These are phyloP conservation scores for Neurospora sp. DNA, from an alignment of 495 filamentous ascomycete species.

Conservation along the genomic window DNA sequence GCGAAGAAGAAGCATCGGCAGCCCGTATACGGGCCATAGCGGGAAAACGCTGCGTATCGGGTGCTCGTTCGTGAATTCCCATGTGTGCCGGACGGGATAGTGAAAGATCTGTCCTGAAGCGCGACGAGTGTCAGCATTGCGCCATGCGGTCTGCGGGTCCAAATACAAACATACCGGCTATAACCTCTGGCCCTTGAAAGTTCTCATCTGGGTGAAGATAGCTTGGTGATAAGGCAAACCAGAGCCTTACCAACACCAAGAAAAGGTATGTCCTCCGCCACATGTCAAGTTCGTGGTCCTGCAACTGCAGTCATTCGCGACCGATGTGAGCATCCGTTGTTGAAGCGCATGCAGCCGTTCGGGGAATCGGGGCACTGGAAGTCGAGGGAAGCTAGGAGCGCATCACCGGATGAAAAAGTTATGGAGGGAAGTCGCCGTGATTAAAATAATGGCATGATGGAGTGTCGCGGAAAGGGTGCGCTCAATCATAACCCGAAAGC, in stretches of 20 bases:
- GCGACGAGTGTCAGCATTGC: background rate
- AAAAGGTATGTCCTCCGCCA: constrained; percentile 86
- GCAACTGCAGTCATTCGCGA: constrained; percentile 6
- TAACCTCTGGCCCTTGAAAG: constrained; percentile 95
- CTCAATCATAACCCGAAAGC: constrained; percentile 3
- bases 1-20: constrained; percentile 82
- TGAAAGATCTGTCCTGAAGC: constrained; percentile 71
- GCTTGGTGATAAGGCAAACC: constrained; percentile 88
- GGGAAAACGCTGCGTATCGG: constrained; percentile 94
- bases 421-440: background rate
- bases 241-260: constrained; percentile 76
- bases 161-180: constrained; percentile 60
- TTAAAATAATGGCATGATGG: background rate
- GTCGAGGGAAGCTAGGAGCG: background rate
- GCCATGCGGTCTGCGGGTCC: background rate
- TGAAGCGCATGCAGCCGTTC: background rate
- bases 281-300: constrained; percentile 42
- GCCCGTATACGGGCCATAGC: constrained; percentile 85
- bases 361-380: background rate
- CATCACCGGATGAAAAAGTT: constrained; percentile 4
- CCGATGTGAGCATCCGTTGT: background rate
- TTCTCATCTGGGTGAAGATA: constrained; percentile 98
- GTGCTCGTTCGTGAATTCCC: constrained; percentile 82
- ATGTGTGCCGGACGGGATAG: constrained; percentile 76
- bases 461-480: background rate